Base-by-base conservation (phyloP, 768 basidiomycete species). In the Lentinus tigrinus region DNA sequence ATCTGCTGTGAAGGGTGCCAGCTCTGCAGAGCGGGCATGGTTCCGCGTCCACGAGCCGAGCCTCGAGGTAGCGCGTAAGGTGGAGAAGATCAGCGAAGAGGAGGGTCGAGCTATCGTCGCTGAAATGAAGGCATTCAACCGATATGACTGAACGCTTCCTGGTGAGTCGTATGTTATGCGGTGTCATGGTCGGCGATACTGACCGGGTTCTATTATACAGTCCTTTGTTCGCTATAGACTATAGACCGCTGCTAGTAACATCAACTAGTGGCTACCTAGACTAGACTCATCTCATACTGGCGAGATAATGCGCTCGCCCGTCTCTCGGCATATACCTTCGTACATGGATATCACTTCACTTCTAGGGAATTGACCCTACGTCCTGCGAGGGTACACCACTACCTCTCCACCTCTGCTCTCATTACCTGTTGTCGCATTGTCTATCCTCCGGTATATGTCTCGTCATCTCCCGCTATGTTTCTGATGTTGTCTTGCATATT, bases 81-180 rank as follows among this genome's bases (percentile, higher is more conserved):
- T 61, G 4, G 50, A 36, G 28, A 38, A 31, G n/a, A 44, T 57
- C 8, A 23, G 21, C n/a, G 60, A 51, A 17, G 51, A 24, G 31
- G 51, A 56, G 44, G 60, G 60, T 2, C 13, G 10, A 9, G 51
- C 52, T 17, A 47, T 28, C 9, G 8, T 21, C 26, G 28, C 19
- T 40, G 17, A 26, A 46, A 61, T 61, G 60, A 44, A 47, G 24
- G 46, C 46, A 40, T 53, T 48, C 49, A 61, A 61, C 39, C 44
- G 55, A 4, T 61, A 56, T 46, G 60, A 61, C 24, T 61, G 54
- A 61, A 39, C 4, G 17, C 13, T 28, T 28, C 4, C 19, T 23
- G 21, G 24, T 27, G 8, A 14, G 13, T 39, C 11, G 14, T 10
- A 7, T 21, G 19, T 51, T 14, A 10, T 7, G 7, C 5, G 51